Evolutionary conservation across 768 basidiomycete genomes (phyloP).

Genomic region (Pulveroboletus sp.): DNA sequence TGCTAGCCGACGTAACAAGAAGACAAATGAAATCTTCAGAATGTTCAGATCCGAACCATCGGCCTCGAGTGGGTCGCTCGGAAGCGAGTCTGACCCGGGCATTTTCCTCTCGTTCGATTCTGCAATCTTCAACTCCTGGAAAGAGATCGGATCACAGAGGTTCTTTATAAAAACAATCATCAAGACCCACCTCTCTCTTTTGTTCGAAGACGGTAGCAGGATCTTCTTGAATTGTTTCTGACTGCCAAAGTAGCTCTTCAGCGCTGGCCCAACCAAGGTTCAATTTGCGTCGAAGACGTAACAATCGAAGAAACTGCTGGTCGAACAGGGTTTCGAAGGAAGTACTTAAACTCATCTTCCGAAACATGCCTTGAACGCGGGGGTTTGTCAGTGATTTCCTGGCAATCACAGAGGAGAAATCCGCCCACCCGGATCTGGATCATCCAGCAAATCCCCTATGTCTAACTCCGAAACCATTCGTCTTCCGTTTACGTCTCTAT

Average conservation of each 20-base stretch:
- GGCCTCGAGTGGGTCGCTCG: conserved; percentile 48
- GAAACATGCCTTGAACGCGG: conserved; percentile 39
- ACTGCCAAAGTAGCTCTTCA: conserved; percentile 46
- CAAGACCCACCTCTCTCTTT: conserved; percentile 29
- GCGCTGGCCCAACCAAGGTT: conserved; percentile 67
- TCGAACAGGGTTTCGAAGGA: conserved; percentile 62
- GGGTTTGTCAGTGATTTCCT: no score
- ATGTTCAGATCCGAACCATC: conserved; percentile 47
- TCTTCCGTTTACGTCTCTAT: conserved; percentile 19
- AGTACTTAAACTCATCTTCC: conserved; percentile 58
- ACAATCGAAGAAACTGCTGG: conserved; percentile 48
- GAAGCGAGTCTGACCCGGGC: conserved; percentile 41
- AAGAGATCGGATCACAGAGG: background rate
- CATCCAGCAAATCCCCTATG: background rate
- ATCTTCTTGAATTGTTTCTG: conserved; percentile 42
- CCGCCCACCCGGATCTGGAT: conserved; percentile 4
- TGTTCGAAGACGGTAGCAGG: conserved; percentile 37
- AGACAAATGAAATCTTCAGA: conserved; percentile 59
- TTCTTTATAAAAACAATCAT: background rate
- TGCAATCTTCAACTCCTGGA: conserved; percentile 25
- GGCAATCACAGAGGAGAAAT: no score
- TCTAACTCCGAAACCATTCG: background rate
- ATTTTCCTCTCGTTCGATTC: conserved; percentile 44
- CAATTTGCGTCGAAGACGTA: conserved; percentile 50
- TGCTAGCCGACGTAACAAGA: conserved; percentile 59